Base-by-base conservation (phyloP, 2,329 filamentous ascomycete species). In the Xylaria sp. region DNA sequence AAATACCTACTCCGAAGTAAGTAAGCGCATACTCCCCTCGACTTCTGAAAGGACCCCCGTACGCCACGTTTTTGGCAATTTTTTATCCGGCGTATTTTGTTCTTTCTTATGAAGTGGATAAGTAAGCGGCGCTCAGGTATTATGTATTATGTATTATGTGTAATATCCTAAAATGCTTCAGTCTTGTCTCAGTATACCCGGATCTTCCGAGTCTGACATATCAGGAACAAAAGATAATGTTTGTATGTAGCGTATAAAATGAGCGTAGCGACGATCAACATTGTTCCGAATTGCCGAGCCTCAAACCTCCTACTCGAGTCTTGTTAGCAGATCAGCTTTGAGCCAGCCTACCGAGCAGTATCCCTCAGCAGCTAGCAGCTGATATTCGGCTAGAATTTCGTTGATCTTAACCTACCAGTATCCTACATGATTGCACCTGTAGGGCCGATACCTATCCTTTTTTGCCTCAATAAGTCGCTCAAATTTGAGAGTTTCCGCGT, bases 61-160 rank as follows among this genome's bases (percentile, higher is more conserved):
- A 5, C 29, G 50, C 61, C 65, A 67, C 65, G 65, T 67, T 67
- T 67, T 67, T 55, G n/a, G n/a, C n/a, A n/a, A n/a, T n/a, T n/a
- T n/a, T n/a, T n/a, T n/a, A n/a, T n/a, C n/a, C n/a, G n/a, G n/a
- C n/a, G n/a, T n/a, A n/a, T n/a, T 13, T 17, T 27, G 31, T 7
- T 47, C 49, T 22, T 31, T 27, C 54, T 20, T 33, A 36, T 36
- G 27, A 33, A 55, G 61, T 60, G 57, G 65, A 45, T 67, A 67
- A 51, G 13, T 15, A 49, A 54, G 20, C 39, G 44, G 50, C 9
- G 15, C 27, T 42, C 39, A 39, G 39, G 27, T 53, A 53, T 44
- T 53, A 5, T n/a, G n/a, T n/a, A n/a, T n/a, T n/a, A n/a, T n/a
- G n/a, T n/a, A n/a, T n/a, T n/a, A n/a, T n/a, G n/a, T n/a, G n/a